Percentiles rank a stretch among this genome's conserved stretches.
Conservation (phyloP, 1,284 basidiomycete species). For the Ganoderma boninense region DNA sequence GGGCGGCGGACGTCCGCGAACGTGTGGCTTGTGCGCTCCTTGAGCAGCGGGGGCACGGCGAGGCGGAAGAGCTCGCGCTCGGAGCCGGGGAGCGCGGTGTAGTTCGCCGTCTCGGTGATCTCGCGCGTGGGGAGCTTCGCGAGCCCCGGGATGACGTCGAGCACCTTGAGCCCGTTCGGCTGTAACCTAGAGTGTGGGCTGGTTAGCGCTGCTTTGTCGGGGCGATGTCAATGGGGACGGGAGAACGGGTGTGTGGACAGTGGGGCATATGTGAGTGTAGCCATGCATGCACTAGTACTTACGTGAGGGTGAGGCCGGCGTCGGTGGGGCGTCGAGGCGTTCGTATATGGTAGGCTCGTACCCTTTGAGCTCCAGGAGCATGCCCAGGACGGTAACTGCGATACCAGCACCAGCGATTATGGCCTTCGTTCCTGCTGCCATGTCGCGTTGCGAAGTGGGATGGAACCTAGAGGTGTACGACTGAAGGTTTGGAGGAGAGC, state of each 20-base stretch:
- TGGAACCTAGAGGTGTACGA: background rate
- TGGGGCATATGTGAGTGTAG: too few species aligned
- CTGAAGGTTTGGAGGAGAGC: background rate
- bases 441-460: background rate
- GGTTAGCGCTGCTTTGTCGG: too few species aligned
- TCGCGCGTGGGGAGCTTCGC: conserved; percentile 43
- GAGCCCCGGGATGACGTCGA: conserved; percentile 49
- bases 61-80: conserved; percentile 43
- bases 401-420: conserved; percentile 55
- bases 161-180: conserved; percentile 51
- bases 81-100: conserved; percentile 44
- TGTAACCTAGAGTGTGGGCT: conserved; percentile 43
- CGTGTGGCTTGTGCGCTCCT: conserved; percentile 34
- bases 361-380: conserved; percentile 51
- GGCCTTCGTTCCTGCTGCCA: conserved; percentile 40
- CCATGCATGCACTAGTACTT: conserved; percentile 19
- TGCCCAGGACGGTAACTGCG: conserved; percentile 53
- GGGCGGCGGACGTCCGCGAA: conserved; percentile 45
- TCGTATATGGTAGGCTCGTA: conserved; percentile 54
- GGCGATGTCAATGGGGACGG: too few species aligned
- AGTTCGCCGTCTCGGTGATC: conserved; percentile 37
- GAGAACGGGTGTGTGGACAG: too few species aligned
- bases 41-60: conserved; percentile 27
- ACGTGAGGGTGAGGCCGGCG: conserved; percentile 50
- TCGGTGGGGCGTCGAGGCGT: conserved; percentile 41